Percentiles rank a stretch among this genome's conserved stretches.
These are phyloP conservation scores for Naganishia sp. DNA, from an alignment of 1,284 basidiomycete species.

Conservation along the genomic window DNA sequence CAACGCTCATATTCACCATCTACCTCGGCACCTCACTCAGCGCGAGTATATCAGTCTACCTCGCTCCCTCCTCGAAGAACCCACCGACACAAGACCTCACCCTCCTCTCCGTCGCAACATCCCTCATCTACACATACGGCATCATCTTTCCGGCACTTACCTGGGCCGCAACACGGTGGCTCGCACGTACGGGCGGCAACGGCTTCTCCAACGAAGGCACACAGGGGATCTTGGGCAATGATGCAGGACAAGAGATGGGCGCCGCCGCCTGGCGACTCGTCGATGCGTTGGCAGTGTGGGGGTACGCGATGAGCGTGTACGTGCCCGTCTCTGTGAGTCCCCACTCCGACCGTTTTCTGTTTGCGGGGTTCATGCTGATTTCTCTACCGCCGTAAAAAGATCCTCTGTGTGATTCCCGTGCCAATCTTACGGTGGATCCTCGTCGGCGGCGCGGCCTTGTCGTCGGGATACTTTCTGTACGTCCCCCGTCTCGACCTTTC, in stretches of 20 bases:
- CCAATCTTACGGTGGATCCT: slow-evolving; percentile 76
- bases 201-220: slow-evolving; percentile 1
- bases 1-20: slow-evolving; percentile 83
- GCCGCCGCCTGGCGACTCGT: slow-evolving; percentile 81
- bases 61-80: slow-evolving; percentile 56
- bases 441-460: slow-evolving; percentile 66
- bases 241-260: slow-evolving; percentile 51
- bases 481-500: slow-evolving; percentile 31
- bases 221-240: background rate
- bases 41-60: slow-evolving; percentile 75
- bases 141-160: slow-evolving; percentile 74
- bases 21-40: slow-evolving; percentile 89
- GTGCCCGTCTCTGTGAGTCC: slow-evolving; percentile 70
- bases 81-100: slow-evolving; percentile 63
- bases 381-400: slow-evolving; percentile 51
- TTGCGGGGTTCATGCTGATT: background rate
- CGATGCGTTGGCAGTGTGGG: slow-evolving; percentile 62
- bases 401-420: slow-evolving; percentile 79
- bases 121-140: slow-evolving; percentile 81
- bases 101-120: slow-evolving; percentile 74
- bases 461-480: slow-evolving; percentile 79
- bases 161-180: slow-evolving; percentile 76
- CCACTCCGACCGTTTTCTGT: slow-evolving; percentile 42
- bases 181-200: slow-evolving; percentile 44
- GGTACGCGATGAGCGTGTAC: slow-evolving; percentile 55